These are phyloP conservation scores for Sarocladiaceae sp. DNA, from an alignment of 2,329 filamentous ascomycete genomes.

Conservation along the genomic window DNA sequence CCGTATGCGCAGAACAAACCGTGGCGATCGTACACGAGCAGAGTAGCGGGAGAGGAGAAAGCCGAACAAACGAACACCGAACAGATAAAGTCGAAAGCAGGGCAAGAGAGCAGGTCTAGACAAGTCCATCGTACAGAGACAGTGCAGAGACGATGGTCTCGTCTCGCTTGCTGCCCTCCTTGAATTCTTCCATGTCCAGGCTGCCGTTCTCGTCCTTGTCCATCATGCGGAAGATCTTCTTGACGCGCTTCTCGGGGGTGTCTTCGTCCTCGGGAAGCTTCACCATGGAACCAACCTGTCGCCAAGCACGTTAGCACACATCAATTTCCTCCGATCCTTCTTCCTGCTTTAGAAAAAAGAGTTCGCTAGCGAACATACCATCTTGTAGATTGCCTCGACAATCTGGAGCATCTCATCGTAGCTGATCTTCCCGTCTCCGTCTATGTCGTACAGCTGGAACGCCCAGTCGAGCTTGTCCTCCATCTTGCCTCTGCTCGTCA, in stretches of 20 bases:
- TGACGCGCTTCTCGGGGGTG: slow-evolving; percentile 95
- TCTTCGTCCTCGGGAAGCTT: slow-evolving; percentile 98
- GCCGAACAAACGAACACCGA: neutral
- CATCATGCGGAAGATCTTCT: slow-evolving; percentile 99
- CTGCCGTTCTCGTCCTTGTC: slow-evolving; percentile 99
- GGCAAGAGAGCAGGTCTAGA: slow-evolving; percentile 56
- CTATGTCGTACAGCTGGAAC: slow-evolving; percentile 98
- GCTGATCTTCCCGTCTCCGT: slow-evolving; percentile 97
- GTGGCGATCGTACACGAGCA: too few relatives aligned
- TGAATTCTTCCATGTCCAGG: slow-evolving; percentile 96
- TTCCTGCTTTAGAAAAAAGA: neutral
- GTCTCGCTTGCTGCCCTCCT: slow-evolving; percentile 97
- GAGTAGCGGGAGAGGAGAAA: neutral
- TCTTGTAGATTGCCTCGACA: slow-evolving; percentile 99
- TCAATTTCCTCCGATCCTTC: neutral
- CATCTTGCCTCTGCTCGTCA: slow-evolving; percentile 96
- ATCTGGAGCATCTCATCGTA: slow-evolving; percentile 99
- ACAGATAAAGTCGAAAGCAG: neutral
- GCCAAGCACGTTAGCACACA: slow-evolving; percentile 11
- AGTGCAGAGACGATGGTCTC: slow-evolving; percentile 97
- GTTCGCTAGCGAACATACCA: slow-evolving; percentile 52
- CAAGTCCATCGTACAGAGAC: slow-evolving; percentile 91
- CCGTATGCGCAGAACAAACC: too few relatives aligned
- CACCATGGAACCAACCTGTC: slow-evolving; percentile 94
- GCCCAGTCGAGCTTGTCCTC: slow-evolving; percentile 99